Evolutionary conservation across 2,329 filamentous ascomycete genomes (phyloP).

Genomic region (Biscogniauxia sp.): DNA sequence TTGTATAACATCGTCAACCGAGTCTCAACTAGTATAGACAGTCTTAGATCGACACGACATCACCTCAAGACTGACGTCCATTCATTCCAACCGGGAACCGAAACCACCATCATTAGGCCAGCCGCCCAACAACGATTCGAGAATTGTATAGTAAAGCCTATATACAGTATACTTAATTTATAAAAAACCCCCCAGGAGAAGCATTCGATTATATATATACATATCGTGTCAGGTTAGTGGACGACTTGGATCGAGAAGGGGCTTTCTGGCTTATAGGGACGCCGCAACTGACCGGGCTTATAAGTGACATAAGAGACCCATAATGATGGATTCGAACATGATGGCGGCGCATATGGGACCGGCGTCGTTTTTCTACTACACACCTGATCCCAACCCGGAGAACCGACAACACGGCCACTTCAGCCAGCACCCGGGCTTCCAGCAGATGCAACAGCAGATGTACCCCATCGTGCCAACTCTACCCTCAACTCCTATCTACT

Average conservation of each 20-base stretch:
- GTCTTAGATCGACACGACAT: slow-evolving; percentile 20
- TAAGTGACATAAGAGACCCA: slow-evolving; percentile 8
- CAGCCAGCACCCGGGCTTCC: slow-evolving; percentile 60
- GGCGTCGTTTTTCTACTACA: slow-evolving; percentile 84
- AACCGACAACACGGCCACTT: slow-evolving; percentile 74
- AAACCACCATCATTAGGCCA: slow-evolving; percentile 36
- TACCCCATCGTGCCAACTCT: slow-evolving; percentile 57
- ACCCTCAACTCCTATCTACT: slow-evolving; percentile 63
- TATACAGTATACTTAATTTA: slow-evolving; percentile 33
- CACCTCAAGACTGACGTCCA: slow-evolving; percentile 31
- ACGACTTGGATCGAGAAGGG: slow-evolving; percentile 8
- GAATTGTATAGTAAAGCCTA: slow-evolving; percentile 29
- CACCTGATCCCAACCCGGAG: slow-evolving; percentile 70
- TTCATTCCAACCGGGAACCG: slow-evolving; percentile 33
- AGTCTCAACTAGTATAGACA: slow-evolving; percentile 27
- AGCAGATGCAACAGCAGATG: slow-evolving; percentile 50
- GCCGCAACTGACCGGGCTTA: slow-evolving; percentile 22
- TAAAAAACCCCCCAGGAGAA: slow-evolving; percentile 14
- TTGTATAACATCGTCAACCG: slow-evolving; percentile 31
- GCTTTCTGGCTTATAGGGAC: slow-evolving; percentile 10
- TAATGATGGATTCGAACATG: slow-evolving; percentile 64
- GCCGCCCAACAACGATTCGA: slow-evolving; percentile 26
- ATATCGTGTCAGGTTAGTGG: slow-evolving; percentile 32
- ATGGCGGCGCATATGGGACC: slow-evolving; percentile 63
- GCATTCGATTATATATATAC: slow-evolving; percentile 19